Percentiles rank a stretch among this genome's conserved stretches.
Evolutionary conservation across 176 grass and related monocot genomes (phyloP).

Genomic region (Eragrostis nindensis): DNA sequence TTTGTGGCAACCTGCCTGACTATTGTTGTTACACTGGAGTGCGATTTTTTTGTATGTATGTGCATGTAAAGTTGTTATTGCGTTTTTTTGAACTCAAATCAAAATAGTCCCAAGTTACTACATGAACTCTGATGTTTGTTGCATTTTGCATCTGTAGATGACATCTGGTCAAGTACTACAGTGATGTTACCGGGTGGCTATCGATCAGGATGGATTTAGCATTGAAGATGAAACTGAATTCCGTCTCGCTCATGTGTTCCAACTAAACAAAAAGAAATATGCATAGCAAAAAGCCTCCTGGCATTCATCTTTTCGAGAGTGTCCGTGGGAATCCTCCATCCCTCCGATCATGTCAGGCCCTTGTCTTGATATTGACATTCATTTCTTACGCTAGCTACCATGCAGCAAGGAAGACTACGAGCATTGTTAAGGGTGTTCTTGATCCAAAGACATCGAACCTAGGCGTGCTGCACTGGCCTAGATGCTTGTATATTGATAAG

Average conservation of each 20-base stretch:
- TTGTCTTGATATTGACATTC: slow-evolving; percentile 56
- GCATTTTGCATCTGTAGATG: background rate
- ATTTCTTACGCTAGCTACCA: slow-evolving; percentile 61
- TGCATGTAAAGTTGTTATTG: background rate
- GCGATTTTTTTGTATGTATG: background rate
- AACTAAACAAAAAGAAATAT: slow-evolving; percentile 24
- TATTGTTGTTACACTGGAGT: background rate
- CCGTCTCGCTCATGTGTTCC: background rate
- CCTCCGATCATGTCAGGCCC: slow-evolving; percentile 49
- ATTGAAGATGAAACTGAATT: slow-evolving; percentile 11
- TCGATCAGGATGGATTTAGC: background rate
- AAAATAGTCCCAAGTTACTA: background rate
- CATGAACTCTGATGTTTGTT: slow-evolving; percentile 12
- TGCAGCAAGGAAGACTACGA: slow-evolving; percentile 60
- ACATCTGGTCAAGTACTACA: background rate
- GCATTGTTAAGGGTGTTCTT: slow-evolving; percentile 62
- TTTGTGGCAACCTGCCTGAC: background rate
- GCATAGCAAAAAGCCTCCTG: slow-evolving; percentile 40
- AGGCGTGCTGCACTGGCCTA: slow-evolving; percentile 29
- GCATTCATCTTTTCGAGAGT: slow-evolving; percentile 47
- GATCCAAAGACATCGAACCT: slow-evolving; percentile 49
- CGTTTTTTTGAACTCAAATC: background rate
- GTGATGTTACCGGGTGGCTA: slow-evolving; percentile 11
- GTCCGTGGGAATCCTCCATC: slow-evolving; percentile 38
- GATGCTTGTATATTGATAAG: slow-evolving; percentile 30